Evolutionary conservation across 2,329 filamentous ascomycete species (phyloP).

Genomic region (Proliferodiscus dingleyae): DNA sequence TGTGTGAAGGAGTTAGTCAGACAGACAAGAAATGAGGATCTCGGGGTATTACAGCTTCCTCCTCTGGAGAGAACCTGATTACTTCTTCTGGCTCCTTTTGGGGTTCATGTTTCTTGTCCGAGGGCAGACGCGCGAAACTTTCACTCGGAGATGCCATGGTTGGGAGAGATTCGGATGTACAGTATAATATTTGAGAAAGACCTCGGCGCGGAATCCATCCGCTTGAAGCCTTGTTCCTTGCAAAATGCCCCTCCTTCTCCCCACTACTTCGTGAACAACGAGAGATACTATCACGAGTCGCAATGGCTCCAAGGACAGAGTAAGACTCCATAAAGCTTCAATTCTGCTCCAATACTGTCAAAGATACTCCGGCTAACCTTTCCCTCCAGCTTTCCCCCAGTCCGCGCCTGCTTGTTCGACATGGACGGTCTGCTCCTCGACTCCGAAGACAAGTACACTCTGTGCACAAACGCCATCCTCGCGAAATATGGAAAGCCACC

Average conservation of each 20-base stretch:
- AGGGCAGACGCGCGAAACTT: slow-evolving; percentile 27
- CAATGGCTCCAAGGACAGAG: slow-evolving; percentile 18
- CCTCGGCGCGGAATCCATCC: slow-evolving; percentile 3
- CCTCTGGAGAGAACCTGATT: slow-evolving; percentile 36
- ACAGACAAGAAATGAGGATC: background rate
- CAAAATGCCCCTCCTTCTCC: background rate
- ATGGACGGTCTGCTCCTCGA: slow-evolving; percentile 97
- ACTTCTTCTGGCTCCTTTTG: slow-evolving; percentile 22
- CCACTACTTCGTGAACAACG: slow-evolving; percentile 2
- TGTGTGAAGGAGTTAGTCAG: slow-evolving; percentile 30
- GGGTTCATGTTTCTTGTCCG: slow-evolving; percentile 12
- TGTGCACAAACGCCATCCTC: slow-evolving; percentile 78
- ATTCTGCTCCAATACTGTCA: background rate
- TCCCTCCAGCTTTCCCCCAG: slow-evolving; percentile 61
- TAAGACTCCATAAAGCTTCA: slow-evolving; percentile 4
- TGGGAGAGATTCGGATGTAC: slow-evolving; percentile 6
- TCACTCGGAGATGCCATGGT: slow-evolving; percentile 30
- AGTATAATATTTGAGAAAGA: background rate
- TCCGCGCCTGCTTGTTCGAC: slow-evolving; percentile 93
- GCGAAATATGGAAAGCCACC: slow-evolving; percentile 65
- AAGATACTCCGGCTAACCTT: too few species aligned
- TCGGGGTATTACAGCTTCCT: slow-evolving; percentile 37
- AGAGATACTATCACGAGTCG: background rate
- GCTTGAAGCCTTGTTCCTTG: background rate
- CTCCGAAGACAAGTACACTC: slow-evolving; percentile 87